These are phyloP conservation scores for Oryza rufipogon DNA, from an alignment of 176 grass and related monocot species.

Conservation along the genomic window DNA sequence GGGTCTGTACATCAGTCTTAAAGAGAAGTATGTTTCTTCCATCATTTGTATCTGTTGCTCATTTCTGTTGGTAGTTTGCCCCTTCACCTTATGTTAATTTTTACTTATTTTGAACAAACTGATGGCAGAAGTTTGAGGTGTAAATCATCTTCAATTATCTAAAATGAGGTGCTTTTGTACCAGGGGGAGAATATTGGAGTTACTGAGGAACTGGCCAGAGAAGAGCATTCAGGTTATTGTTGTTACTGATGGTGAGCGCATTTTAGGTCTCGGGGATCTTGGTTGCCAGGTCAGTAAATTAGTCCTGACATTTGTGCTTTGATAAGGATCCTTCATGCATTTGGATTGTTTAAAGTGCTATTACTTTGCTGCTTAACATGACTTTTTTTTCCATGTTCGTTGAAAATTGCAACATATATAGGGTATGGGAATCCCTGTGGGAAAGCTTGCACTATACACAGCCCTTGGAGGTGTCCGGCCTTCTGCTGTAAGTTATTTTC, in stretches of 20 bases:
- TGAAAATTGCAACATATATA: constrained; percentile 21
- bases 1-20: constrained; percentile 85
- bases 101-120: no score
- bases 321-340: neutral
- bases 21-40: constrained; percentile 64
- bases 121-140: no score
- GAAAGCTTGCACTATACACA: constrained; percentile 84
- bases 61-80: neutral
- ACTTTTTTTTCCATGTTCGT: neutral
- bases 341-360: neutral
- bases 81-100: no score
- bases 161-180: neutral
- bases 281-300: constrained; percentile 77
- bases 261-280: constrained; percentile 93
- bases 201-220: constrained; percentile 89
- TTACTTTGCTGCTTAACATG: no score
- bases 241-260: constrained; percentile 85
- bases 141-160: no score
- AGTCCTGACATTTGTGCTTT: neutral
- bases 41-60: neutral
- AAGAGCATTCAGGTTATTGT: constrained; percentile 97
- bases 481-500: constrained; percentile 59
- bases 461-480: constrained; percentile 85
- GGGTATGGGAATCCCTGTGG: constrained; percentile 98
- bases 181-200: constrained; percentile 80